Evolutionary conservation across 2,329 filamentous ascomycete species (phyloP).

Genomic region (Domatiomyces globalis): DNA sequence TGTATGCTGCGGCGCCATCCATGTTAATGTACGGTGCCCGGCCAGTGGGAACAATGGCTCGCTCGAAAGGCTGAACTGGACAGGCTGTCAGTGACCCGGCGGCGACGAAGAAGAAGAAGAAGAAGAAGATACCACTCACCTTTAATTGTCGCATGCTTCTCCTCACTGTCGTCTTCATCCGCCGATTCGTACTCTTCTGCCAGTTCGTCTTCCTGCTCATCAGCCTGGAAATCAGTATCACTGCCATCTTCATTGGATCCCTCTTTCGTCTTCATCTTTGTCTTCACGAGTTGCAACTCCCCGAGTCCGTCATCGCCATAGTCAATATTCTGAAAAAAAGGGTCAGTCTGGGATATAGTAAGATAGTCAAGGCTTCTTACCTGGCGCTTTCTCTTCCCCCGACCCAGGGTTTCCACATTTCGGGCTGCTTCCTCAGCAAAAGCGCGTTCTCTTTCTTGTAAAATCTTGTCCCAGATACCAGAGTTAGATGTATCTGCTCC

Average conservation of each 20-base stretch:
- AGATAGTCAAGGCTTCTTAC: conserved; percentile 28
- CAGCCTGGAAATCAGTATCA: conserved; percentile 27
- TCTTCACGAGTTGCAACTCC: neutral
- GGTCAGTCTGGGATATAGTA: conserved; percentile 1
- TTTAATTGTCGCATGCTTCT: conserved; percentile 7
- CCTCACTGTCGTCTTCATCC: conserved; percentile 12
- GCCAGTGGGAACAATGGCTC: conserved; percentile 21
- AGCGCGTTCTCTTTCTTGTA: conserved; percentile 65
- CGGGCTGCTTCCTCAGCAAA: conserved; percentile 58
- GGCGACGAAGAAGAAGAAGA: neutral
- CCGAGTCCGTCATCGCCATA: conserved; percentile 10
- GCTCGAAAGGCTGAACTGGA: conserved; percentile 27
- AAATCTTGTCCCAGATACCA: conserved; percentile 72
- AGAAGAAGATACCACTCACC: conserved; percentile 5
- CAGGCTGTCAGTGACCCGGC: conserved; percentile 2
- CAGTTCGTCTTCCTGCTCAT: conserved; percentile 19
- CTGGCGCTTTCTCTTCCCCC: conserved; percentile 61
- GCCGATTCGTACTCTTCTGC: conserved; percentile 21
- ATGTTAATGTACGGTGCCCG: conserved; percentile 17
- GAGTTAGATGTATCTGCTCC: conserved; percentile 43
- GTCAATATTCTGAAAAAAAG: conserved; percentile 10
- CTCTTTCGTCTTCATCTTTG: neutral
- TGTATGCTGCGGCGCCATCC: conserved; percentile 10
- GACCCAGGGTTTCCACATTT: conserved; percentile 62
- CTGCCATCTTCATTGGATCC: conserved; percentile 25